These are phyloP conservation scores for Alternaria arborescens DNA, from an alignment of 2,329 filamentous ascomycete species.

Conservation along the genomic window DNA sequence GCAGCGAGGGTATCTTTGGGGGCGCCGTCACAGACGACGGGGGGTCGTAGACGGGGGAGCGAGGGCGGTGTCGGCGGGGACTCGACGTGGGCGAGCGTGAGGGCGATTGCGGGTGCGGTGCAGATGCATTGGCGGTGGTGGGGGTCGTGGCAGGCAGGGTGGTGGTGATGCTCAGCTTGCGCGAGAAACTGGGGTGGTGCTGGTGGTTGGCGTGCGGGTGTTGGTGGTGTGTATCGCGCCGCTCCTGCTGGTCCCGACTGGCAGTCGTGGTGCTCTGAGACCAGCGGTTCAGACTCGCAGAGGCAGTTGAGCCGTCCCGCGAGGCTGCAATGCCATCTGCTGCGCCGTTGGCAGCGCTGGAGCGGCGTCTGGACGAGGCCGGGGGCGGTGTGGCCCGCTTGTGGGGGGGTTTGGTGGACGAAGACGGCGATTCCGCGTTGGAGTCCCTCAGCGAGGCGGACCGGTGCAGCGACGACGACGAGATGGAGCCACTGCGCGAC, in stretches of 20 bases:
- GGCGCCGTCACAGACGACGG: slow-evolving; percentile 43
- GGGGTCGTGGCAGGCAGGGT: slow-evolving; percentile 33
- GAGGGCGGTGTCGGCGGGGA: slow-evolving; percentile 43
- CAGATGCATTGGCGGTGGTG: slow-evolving; percentile 43
- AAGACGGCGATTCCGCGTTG: slow-evolving; percentile 16
- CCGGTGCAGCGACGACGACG: slow-evolving; percentile 56
- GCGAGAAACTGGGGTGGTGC: slow-evolving; percentile 43
- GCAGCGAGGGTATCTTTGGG: slow-evolving; percentile 43
- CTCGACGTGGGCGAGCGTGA: slow-evolving; percentile 51
- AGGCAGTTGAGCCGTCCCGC: slow-evolving; percentile 55
- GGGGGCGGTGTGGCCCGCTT: slow-evolving; percentile 40
- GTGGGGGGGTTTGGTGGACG: slow-evolving; percentile 29
- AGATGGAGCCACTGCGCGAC: slow-evolving; percentile 56
- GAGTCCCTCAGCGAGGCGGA: slow-evolving; percentile 50
- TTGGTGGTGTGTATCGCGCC: slow-evolving; percentile 49
- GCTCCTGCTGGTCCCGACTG: slow-evolving; percentile 42
- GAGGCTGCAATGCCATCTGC: slow-evolving; percentile 50
- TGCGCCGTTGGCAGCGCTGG: slow-evolving; percentile 52
- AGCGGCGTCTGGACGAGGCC: slow-evolving; percentile 44
- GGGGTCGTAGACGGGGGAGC: slow-evolving; percentile 45
- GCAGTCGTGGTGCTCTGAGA: slow-evolving; percentile 57
- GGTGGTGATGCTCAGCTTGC: slow-evolving; percentile 51
- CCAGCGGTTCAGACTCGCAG: slow-evolving; percentile 65
- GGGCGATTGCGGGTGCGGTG: slow-evolving; percentile 45
- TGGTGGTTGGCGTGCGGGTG: slow-evolving; percentile 31